Conservation (phyloP, 2,329 filamentous ascomycete genomes). For the Penicillium olsonii region DNA sequence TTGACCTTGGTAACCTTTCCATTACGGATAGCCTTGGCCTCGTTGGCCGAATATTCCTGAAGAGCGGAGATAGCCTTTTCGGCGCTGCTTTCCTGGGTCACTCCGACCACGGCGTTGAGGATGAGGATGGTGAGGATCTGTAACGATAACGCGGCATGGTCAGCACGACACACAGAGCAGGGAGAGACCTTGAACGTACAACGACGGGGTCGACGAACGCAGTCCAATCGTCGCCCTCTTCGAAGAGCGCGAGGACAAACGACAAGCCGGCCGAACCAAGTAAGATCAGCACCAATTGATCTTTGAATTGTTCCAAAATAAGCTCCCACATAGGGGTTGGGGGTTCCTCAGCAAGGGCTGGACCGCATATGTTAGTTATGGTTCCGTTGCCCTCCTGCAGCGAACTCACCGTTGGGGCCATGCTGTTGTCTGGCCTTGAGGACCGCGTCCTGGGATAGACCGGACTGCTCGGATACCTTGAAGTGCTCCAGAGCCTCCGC, state of each 20-base stretch:
- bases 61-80: constrained; percentile 98
- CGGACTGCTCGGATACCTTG: constrained; percentile 51
- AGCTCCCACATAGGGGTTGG: constrained; percentile 96
- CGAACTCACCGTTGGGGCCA: constrained; percentile 57
- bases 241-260: constrained; percentile 88
- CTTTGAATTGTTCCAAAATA: constrained; percentile 97
- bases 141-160: constrained; percentile 1
- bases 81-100: constrained; percentile 97
- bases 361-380: constrained; percentile 17
- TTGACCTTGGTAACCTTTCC: constrained; percentile 80
- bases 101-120: constrained; percentile 93
- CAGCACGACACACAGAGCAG: constrained; percentile 15
- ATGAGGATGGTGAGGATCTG: constrained; percentile 96
- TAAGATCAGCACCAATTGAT: constrained; percentile 94
- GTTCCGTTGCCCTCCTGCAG: neutral
- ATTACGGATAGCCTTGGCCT: constrained; percentile 88
- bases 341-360: constrained; percentile 81
- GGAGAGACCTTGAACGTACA: constrained; percentile 58
- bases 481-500: constrained; percentile 56
- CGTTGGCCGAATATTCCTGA: constrained; percentile 98
- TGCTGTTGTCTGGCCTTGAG: constrained; percentile 48
- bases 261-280: constrained; percentile 91
- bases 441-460: constrained; percentile 54
- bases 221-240: constrained; percentile 91
- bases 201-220: constrained; percentile 96